These are phyloP conservation scores for Phytophthora brassicae DNA, from an alignment of 352 stramenopile genomes.

Conservation along the genomic window DNA sequence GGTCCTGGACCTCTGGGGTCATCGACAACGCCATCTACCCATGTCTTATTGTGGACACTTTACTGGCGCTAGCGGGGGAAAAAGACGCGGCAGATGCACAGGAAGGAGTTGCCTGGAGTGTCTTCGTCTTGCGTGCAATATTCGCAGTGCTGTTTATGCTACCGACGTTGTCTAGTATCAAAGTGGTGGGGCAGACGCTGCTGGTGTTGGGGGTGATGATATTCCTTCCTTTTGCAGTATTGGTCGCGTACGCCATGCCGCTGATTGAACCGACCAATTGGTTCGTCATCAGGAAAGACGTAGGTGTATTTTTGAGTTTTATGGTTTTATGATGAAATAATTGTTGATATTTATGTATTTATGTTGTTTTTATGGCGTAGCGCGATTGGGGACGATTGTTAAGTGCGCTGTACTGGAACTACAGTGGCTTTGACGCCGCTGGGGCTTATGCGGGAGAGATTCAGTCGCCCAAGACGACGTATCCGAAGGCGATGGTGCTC, in stretches of 20 bases:
- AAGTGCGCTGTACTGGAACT: constrained; percentile 83
- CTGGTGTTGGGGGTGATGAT: constrained; percentile 68
- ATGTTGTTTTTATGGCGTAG: constrained; percentile 21
- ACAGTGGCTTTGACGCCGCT: constrained; percentile 76
- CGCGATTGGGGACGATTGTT: constrained; percentile 64
- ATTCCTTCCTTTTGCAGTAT: constrained; percentile 63
- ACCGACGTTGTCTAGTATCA: constrained; percentile 68
- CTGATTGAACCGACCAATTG: constrained; percentile 70
- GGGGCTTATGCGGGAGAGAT: constrained; percentile 78
- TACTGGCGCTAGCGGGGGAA: constrained; percentile 42
- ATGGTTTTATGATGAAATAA: background rate
- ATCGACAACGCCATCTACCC: constrained; percentile 89
- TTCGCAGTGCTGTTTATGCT: constrained; percentile 76
- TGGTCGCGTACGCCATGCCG: constrained; percentile 52
- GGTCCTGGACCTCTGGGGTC: constrained; percentile 79
- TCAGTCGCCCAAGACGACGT: constrained; percentile 65
- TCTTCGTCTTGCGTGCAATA: constrained; percentile 48
- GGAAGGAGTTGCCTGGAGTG: constrained; percentile 27
- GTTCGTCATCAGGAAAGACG: constrained; percentile 64
- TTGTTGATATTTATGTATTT: constrained; percentile 5
- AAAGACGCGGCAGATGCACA: constrained; percentile 21
- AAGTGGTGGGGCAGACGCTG: constrained; percentile 66
- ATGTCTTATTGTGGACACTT: constrained; percentile 77
- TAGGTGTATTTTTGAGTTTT: constrained; percentile 15
- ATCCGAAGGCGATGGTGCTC: constrained; percentile 76